Evolutionary conservation across 371 early-diverging fungal genomes (phyloP), one percentile per base, ranked within the genome.

Genomic region (Mucor plumbeus): DNA sequence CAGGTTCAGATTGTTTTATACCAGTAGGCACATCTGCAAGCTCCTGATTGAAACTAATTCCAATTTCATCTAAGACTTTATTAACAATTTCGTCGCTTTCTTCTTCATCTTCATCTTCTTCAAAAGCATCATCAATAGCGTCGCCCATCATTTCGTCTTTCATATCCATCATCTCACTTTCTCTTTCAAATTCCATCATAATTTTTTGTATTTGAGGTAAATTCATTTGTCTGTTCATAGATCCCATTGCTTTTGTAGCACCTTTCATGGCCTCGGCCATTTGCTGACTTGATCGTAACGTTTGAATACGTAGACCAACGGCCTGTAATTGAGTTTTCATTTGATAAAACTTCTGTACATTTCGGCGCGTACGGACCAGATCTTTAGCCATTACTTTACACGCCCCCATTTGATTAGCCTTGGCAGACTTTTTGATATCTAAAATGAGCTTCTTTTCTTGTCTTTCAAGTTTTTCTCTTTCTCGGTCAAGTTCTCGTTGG

Each of bases 121-220:
- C 97, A 88, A 98, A 91, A 33, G 90, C 94, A 73, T 95, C 97
- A 67, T 99, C 97, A 61, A 99, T 95, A 15, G 94, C 94, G 70
- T 99, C 99, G 53, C 92, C 92, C 95, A 98, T 96, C 94, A 98
- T 92, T 71, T 96, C 97, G 63, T 95, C 96, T 82, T 97, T 97
- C 97, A 99, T 97, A 74, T 99, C 97, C 97, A 99, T 96, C 72
- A 95, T 78, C 72, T 96, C 97, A 39, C 87, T 87, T 81, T 99
- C 96, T 75, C 83, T 86, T 75, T 97, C 97, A 83, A 98, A 99
- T 44, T 98, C 96, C 94, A 95, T 93, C 95, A 98, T 96, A 57
- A 99, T 97, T 68, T 93, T 91, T 58, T 93, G 91, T 41, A 99
- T 93, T 50, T 89, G 90, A 6, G 97, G 98, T 54, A 99, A 78